phyloP scores from a whole-genome alignment of 2,329 filamentous ascomycete genomes.

The Emergomyces pasteurianus region DNA sequence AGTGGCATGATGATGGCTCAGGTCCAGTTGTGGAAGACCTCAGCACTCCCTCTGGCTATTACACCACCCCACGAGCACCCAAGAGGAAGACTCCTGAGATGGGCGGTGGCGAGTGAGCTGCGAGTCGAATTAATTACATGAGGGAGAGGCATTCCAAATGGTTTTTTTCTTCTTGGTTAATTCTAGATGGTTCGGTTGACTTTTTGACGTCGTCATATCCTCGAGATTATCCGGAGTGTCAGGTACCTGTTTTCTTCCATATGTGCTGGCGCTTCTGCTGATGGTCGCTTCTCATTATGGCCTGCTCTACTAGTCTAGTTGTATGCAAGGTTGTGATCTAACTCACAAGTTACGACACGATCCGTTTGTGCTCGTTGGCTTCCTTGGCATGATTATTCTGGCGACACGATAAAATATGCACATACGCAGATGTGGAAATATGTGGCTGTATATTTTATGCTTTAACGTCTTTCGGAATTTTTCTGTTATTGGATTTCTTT shows the following conservation, averaged over 20 bases:
- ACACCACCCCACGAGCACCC: neutral
- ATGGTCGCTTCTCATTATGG: neutral
- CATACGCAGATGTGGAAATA: neutral
- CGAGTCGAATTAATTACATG: neutral
- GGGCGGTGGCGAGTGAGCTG: constrained; percentile 1
- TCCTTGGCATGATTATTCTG: neutral
- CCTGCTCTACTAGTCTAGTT: neutral
- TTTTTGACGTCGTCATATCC: neutral
- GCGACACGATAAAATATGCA: neutral
- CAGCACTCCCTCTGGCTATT: neutral
- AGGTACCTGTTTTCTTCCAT: neutral
- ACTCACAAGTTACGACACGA: neutral
- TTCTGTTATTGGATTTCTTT: neutral
- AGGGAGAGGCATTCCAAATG: neutral
- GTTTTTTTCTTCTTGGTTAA: neutral
- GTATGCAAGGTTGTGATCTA: neutral
- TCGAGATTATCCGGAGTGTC: neutral
- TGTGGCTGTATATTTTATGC: neutral
- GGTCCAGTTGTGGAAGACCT: constrained; percentile 6
- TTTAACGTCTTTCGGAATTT: neutral
- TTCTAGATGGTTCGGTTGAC: neutral
- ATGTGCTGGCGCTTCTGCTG: neutral
- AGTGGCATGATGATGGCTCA: constrained; percentile 47
- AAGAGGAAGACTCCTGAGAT: constrained; percentile 12
- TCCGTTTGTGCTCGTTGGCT: neutral